Percentiles rank a stretch among this genome's conserved stretches.
Evolutionary conservation across 2,329 filamentous ascomycete genomes (phyloP).

Genomic region (Ceratocystis lukuohia): DNA sequence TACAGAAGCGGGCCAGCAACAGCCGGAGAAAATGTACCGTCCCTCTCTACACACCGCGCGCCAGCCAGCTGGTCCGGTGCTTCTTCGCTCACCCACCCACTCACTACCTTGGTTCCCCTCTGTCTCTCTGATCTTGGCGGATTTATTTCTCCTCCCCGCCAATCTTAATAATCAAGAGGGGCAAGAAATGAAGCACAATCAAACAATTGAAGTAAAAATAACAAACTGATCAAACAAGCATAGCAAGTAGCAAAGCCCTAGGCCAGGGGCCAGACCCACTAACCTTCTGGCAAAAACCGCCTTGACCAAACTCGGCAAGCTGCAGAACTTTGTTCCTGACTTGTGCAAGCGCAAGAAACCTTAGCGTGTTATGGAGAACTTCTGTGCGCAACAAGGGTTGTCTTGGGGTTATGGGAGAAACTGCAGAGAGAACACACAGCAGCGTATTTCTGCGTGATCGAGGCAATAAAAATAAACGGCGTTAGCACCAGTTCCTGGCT

Average conservation of each 20-base stretch:
- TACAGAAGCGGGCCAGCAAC: too few relatives aligned
- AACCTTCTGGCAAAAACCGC: neutral
- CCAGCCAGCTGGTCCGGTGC: neutral
- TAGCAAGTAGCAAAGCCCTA: neutral
- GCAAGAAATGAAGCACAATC: neutral
- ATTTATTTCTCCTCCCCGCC: constrained; percentile 3
- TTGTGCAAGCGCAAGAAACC: constrained; percentile 2
- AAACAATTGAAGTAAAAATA: neutral
- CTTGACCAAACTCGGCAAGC: constrained; percentile 5
- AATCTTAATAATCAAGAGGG: neutral
- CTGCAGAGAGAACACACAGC: too few relatives aligned
- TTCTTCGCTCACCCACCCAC: neutral
- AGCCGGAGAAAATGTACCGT: too few relatives aligned
- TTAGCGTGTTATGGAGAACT: neutral
- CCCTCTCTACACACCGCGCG: too few relatives aligned
- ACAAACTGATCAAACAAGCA: neutral
- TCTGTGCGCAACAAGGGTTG: neutral
- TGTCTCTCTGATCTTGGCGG: neutral
- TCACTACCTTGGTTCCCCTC: neutral
- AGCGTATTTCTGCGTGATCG: too few relatives aligned
- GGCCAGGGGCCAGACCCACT: neutral
- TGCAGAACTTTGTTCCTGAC: constrained; percentile 1
- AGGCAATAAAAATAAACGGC: too few relatives aligned
- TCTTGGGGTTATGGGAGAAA: too few relatives aligned
- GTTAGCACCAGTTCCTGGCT: neutral